Base-by-base conservation (phyloP, 2,329 filamentous ascomycete genomes). In the Penicillium sp. region DNA sequence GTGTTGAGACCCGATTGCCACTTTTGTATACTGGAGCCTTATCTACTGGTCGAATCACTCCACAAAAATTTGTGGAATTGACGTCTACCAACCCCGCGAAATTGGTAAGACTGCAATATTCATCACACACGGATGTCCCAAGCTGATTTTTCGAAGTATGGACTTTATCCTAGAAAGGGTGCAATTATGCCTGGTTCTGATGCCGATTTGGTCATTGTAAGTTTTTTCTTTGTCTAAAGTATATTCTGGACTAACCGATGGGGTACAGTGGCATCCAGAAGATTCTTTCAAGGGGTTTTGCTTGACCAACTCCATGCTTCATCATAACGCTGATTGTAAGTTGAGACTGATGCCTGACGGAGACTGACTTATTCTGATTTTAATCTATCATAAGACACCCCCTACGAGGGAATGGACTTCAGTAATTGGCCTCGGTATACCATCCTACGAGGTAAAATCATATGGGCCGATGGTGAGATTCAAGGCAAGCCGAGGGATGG, bases 161-260 rank as follows among this genome's bases (percentile, higher is more conserved):
- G 77, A 0, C 64, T 79, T 2, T 68, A 68, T 13, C 70, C 70
- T 2, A 63, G 60, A 29, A 79, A 79, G 52, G 77, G 77, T 0
- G 70, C 68, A 2, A 72, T 79, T 27, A 70, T 73, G 0, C 76
- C 77, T 4, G 77, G 75, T 1, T 74, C 73, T 52, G 77, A 79
- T 61, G 77, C 77, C 1, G 78, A 79, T 58, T 55, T 79, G 11
- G 71, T 76, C 14, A 75, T 80, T 76, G 77, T 77, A 75, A 78
- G 65, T 71, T 72, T 13, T 3, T 10, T 14, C 24, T 46, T 16
- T 16, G 13, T 16, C 6, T 10, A 13, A 22, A 10, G 10, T n/a
- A 19, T 44, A 21, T 9, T 44, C 11, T 48, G 14, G 26, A 21
- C 31, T 44, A 33, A 22, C 7, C 16, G 24, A 14, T 48, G 56